Evolutionary conservation across 495 filamentous ascomycete genomes (phyloP), one percentile per base, ranked within the genome.

Genomic region (Lasiosphaeris hirsuta): DNA sequence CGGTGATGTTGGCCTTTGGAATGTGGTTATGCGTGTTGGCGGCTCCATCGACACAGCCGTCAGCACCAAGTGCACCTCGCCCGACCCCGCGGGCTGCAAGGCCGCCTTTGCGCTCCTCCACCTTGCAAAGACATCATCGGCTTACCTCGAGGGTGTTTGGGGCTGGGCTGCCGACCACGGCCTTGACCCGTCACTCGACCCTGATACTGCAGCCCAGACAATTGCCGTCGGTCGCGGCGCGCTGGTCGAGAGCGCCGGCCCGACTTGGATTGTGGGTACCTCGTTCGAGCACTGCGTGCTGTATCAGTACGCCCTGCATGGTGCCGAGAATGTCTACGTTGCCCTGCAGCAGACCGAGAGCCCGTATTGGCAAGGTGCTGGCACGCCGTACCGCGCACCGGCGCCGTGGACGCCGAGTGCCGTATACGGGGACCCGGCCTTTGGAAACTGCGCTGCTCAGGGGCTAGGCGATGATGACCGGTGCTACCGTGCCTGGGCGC

Each of bases 291-390:
- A 90, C 71, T 78, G 80, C 68, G 80, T 84, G 60, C 69, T 90
- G 15, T 92, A 91, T 75, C 88, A 90, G 70, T 90, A 89, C 66
- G 75, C 88, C 53, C 67, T 90, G 45, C 65, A 76, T 51, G 78
- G 78, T 43, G 85, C 86, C 2, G 63, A 78, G 57, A 83, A 87
- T 62, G 73, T 89, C 48, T 88, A 84, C 70, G 80, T 85, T 63
- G 83, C 78, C 3, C 69, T 84, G 40, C 84, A 89, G 49, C 89
- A 91, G 65, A 82, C 86, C 10, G 88, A 92, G 64, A 84, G 81
- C 0, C 85, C 87, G 6, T 92, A 92, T 72, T 89, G 82, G 72
- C 88, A 90, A 71, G 74, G 81, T 37, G 18, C 37, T 9, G 58
- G 60, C 7, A 89, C 88, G 67, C 84, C 88, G 0, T 71, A 75